Conservation (phyloP, 2,329 filamentous ascomycete genomes). For the Zopfia rhizophila region DNA sequence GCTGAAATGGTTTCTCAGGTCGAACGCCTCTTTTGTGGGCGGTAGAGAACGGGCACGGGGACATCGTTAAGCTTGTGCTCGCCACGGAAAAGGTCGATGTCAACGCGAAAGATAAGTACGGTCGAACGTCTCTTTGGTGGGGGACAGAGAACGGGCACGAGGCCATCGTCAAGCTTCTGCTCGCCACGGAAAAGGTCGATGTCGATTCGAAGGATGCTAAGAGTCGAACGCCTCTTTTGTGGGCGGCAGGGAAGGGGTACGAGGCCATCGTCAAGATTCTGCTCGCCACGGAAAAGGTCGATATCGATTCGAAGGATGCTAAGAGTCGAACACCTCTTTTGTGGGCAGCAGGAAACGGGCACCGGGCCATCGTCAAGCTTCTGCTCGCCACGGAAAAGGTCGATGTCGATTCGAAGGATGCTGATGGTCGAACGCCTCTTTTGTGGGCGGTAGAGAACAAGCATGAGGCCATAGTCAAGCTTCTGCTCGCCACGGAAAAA, state of each 20-base stretch:
- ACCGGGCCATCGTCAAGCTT: conserved; percentile 13
- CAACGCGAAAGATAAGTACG: conserved; percentile 4
- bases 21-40: conserved; percentile 9
- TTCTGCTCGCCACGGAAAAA: conserved; percentile 7
- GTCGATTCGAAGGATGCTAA: conserved; percentile 3
- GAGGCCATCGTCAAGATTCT: conserved; percentile 10
- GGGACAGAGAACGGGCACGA: conserved; percentile 8
- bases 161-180: conserved; percentile 6
- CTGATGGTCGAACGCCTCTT: neutral
- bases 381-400: conserved; percentile 12
- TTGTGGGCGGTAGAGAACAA: conserved; percentile 1
- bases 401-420: conserved; percentile 6
- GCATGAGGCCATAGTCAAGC: conserved; percentile 13
- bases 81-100: conserved; percentile 9
- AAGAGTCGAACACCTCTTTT: conserved; percentile 1
- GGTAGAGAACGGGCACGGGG: conserved; percentile 7
- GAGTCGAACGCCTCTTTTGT: conserved; percentile 12
- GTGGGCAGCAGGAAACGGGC: conserved; percentile 8
- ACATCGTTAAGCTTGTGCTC: conserved; percentile 13
- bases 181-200: conserved; percentile 12
- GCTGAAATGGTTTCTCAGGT: too few relatives aligned
- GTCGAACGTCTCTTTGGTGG: conserved; percentile 3
- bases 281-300: conserved; percentile 4
- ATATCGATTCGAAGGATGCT: conserved; percentile 6
- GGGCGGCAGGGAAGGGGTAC: conserved; percentile 1